Base-by-base conservation (phyloP, 176 grass and related monocot species). In the Leersia perrieri region DNA sequence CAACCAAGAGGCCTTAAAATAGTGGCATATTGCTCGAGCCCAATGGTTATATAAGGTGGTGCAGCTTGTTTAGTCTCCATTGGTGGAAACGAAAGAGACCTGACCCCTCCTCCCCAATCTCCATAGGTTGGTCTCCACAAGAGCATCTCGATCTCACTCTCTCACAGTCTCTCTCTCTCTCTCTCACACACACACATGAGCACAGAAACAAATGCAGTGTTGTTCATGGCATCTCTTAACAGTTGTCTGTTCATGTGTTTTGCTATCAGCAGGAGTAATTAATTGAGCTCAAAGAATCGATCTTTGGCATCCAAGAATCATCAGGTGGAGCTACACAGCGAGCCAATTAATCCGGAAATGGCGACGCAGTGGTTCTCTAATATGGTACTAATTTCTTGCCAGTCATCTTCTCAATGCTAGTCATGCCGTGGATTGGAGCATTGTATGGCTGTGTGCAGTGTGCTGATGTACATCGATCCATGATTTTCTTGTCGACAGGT, bases 351-450 rank as follows among this genome's bases (percentile, higher is more conserved):
- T 75, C 60, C 75, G 68, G 40, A 13, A 74, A 96, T 96, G 93
- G 90, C 85, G 33, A 82, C 85, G 4, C 85, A 92, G 66, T 96
- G 93, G 93, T 92, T 92, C 75, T 92, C 88, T 66, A 87, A 92
- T 85, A 76, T 96, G 90, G 93, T 96, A 86, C n/a, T n/a, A 88
- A 0, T 53, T 57, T 62, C 36, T 70, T 72, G 18, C 18, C 29
- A 1, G n/a, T 34, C 55, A 3, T 72, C 28, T 70, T 34, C 27
- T 51, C 53, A 23, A 58, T 58, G 53, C 2, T 58, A 9, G 10
- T 58, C 51, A 4, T n/a, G 51, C 1, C 22, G 53, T 58, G 22
- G 8, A 58, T 58, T 58, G 22, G 22, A 58, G 53, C n/a, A n/a
- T n/a, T n/a, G n/a, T 55, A 9, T 39, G 13, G 18, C 33, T 14